A percentile compares a stretch with the other conserved stretches of the same genome.
Conservation (phyloP, 1,284 basidiomycete species). For the Megacollybia platyphylla region DNA sequence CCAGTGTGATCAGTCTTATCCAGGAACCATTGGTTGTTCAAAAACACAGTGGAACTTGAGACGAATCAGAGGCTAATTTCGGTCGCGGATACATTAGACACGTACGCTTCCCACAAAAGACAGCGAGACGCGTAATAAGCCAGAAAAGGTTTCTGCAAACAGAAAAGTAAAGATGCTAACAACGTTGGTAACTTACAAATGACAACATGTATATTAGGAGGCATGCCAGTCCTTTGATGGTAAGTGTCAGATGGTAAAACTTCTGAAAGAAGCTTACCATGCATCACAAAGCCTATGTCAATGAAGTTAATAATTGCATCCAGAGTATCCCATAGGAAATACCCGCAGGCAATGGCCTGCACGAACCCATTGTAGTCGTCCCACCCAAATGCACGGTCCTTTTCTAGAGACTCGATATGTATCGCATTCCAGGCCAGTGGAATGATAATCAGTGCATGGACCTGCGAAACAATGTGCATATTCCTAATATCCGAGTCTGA, state of each 20-base stretch:
- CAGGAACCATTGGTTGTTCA: constrained; percentile 37
- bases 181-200: constrained; percentile 39
- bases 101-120: constrained; percentile 64
- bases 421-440: constrained; percentile 28
- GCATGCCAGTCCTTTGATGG: constrained; percentile 37
- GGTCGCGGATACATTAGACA: constrained; percentile 43
- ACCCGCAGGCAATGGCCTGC: constrained; percentile 34
- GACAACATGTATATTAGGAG: constrained; percentile 42
- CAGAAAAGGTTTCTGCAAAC: constrained; percentile 52
- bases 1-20: constrained; percentile 65
- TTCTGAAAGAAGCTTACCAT: constrained; percentile 27
- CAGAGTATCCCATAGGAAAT: constrained; percentile 43
- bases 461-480: constrained; percentile 26
- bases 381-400: constrained; percentile 37
- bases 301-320: constrained; percentile 33
- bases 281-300: constrained; percentile 49
- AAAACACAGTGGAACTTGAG: constrained; percentile 3
- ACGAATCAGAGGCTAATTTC: constrained; percentile 46
- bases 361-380: constrained; percentile 22
- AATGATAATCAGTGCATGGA: constrained; percentile 31
- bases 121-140: constrained; percentile 61
- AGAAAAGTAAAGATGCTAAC: neutral
- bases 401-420: constrained; percentile 18
- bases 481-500: neutral
- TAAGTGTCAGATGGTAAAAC: constrained; percentile 1